A percentile compares a stretch with the other conserved stretches of the same genome.
Evolutionary conservation across 805 yeast genomes (phyloP).

Genomic region (Yamadazyma tumulicola): DNA sequence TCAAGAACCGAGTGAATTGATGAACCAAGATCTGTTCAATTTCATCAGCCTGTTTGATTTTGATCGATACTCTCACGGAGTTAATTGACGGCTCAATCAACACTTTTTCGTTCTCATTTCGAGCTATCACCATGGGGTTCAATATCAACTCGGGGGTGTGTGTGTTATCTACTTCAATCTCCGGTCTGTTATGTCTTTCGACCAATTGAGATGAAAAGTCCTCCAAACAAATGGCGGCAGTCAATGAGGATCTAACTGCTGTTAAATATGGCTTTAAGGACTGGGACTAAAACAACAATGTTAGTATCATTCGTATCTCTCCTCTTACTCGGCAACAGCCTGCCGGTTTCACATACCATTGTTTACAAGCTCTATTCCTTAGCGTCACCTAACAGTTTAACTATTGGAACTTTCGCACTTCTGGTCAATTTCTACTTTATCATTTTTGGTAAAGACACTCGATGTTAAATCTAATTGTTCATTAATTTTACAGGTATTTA

Average conservation of each 20-base stretch:
- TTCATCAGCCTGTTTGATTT: constrained; percentile 96
- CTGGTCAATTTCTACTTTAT: too few relatives aligned
- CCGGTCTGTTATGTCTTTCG: constrained; percentile 97
- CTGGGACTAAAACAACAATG: constrained; percentile 71
- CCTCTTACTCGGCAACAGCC: not conserved
- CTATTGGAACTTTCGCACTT: too few relatives aligned
- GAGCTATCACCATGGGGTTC: constrained; percentile 84
- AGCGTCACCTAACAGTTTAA: not conserved
- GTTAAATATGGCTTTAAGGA: constrained; percentile 91
- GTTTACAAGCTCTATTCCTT: not conserved
- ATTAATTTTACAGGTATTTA: too few relatives aligned
- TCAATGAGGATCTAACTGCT: constrained; percentile 89
- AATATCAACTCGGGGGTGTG: constrained; percentile 76
- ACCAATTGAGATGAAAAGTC: constrained; percentile 93
- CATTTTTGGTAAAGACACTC: too few relatives aligned
- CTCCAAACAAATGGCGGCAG: constrained; percentile 89
- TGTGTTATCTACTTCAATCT: constrained; percentile 76
- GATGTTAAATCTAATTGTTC: too few relatives aligned
- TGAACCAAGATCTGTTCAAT: constrained; percentile 92
- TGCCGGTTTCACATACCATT: not conserved
- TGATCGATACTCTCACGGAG: constrained; percentile 84
- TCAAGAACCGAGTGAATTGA: constrained; percentile 88
- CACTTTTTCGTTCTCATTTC: constrained; percentile 91
- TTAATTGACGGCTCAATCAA: constrained; percentile 92
- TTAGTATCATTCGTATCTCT: constrained; percentile 4